These are phyloP conservation scores for Mimosa pudica DNA, from an alignment of 306 rosid genomes.

Conservation along the genomic window DNA sequence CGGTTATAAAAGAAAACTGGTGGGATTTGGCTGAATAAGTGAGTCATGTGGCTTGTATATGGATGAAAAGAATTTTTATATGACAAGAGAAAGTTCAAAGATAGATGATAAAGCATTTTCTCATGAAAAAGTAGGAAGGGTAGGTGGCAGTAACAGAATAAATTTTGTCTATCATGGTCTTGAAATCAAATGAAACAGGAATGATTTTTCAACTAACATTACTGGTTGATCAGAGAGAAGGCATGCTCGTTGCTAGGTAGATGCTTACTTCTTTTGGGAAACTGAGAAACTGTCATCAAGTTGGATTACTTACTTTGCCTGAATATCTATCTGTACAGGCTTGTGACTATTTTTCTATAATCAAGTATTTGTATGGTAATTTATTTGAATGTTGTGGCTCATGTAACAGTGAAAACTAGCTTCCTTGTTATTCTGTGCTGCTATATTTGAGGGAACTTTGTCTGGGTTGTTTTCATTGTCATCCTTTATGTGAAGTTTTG, in stretches of 20 bases:
- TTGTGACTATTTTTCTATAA: not conserved
- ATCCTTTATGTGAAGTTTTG: not conserved
- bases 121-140: not conserved
- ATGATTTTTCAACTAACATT: not conserved
- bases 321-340: not conserved
- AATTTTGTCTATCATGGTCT: not conserved
- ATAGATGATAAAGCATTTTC: not conserved
- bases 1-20: no score
- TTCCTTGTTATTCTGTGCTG: not conserved
- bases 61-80: not conserved
- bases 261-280: slow-evolving; percentile 8
- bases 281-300: slow-evolving; percentile 4
- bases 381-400: not conserved
- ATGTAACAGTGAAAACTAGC: not conserved
- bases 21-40: not conserved
- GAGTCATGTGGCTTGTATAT: not conserved
- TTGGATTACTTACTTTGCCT: slow-evolving; percentile 28
- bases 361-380: not conserved
- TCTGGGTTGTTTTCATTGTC: not conserved
- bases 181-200: not conserved
- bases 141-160: not conserved
- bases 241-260: not conserved
- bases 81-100: slow-evolving; percentile 18
- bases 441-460: not conserved
- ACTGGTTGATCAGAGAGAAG: not conserved